These are phyloP conservation scores for Mortierella hygrophila DNA, from an alignment of 192 early-diverging fungal species.

Conservation along the genomic window DNA sequence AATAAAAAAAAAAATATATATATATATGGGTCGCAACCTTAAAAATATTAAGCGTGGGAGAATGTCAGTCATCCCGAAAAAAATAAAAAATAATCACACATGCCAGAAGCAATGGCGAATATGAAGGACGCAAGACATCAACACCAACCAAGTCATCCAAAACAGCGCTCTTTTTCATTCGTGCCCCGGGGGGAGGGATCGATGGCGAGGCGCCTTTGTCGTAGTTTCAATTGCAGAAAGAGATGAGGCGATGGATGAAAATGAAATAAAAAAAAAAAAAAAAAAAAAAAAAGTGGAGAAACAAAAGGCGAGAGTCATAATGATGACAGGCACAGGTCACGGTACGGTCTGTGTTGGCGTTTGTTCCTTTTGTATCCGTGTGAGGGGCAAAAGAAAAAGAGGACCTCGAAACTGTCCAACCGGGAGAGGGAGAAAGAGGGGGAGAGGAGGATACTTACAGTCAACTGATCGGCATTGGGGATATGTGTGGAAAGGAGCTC, in stretches of 20 bases:
- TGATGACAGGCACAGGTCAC: background rate
- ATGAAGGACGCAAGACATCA: background rate
- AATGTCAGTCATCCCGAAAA: constrained; percentile 6
- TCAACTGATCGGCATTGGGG: constrained; percentile 75
- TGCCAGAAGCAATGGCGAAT: constrained; percentile 1
- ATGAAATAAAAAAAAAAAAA: background rate
- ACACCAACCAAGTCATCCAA: background rate
- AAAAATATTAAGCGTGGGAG: constrained; percentile 35
- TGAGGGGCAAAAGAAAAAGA: background rate
- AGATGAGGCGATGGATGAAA: background rate
- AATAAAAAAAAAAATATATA: background rate
- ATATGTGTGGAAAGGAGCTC: constrained; percentile 80
- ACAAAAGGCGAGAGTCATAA: background rate
- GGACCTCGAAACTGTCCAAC: background rate
- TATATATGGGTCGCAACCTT: background rate
- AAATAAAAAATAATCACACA: background rate
- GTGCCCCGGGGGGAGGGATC: background rate
- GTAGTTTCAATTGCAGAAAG: background rate
- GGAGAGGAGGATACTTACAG: constrained; percentile 49
- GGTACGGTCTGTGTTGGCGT: background rate
- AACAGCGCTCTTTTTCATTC: background rate
- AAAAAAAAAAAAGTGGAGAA: background rate
- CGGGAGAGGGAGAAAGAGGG: background rate
- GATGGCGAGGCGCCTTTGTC: background rate
- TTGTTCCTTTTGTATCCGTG: background rate